Evolutionary conservation across 2,329 filamentous ascomycete species (phyloP).

Genomic region (Massarina eburnea): DNA sequence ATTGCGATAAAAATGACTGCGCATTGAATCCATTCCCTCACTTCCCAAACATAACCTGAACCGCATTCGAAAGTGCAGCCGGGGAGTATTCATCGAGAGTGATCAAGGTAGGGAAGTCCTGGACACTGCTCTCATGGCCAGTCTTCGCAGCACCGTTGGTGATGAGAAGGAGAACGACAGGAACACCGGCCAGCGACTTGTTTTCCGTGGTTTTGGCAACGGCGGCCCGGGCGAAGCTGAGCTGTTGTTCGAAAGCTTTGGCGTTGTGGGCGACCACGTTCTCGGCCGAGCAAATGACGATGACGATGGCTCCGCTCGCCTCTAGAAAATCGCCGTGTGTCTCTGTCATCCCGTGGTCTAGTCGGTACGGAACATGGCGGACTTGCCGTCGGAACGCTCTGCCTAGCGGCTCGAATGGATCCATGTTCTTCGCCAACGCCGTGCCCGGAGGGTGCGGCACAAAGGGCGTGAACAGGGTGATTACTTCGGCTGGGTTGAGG

Average conservation of each 20-base stretch:
- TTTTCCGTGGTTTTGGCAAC: slow-evolving; percentile 17
- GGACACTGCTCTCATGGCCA: slow-evolving; percentile 22
- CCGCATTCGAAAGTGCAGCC: slow-evolving; percentile 25
- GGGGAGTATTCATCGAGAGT: slow-evolving; percentile 33
- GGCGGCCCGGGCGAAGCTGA: slow-evolving; percentile 28
- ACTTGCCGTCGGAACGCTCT: slow-evolving; percentile 62
- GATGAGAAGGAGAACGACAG: slow-evolving; percentile 30
- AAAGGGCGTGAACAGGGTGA: slow-evolving; percentile 56
- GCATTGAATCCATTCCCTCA: slow-evolving; percentile 4
- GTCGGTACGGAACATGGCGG: slow-evolving; percentile 72
- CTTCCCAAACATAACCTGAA: slow-evolving; percentile 28
- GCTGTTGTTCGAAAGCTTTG: slow-evolving; percentile 32
- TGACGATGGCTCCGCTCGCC: slow-evolving; percentile 61
- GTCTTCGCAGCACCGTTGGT: slow-evolving; percentile 17
- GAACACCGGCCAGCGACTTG: slow-evolving; percentile 18
- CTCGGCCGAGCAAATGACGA: slow-evolving; percentile 51
- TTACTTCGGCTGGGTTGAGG: slow-evolving; percentile 42
- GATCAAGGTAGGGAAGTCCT: slow-evolving; percentile 31
- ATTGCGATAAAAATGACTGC: not conserved
- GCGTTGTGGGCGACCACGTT: slow-evolving; percentile 26
- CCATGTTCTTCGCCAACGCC: slow-evolving; percentile 48
- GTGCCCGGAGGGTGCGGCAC: slow-evolving; percentile 49
- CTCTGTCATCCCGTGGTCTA: slow-evolving; percentile 63
- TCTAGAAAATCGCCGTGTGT: slow-evolving; percentile 65
- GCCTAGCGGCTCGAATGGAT: slow-evolving; percentile 74